These are phyloP conservation scores for Yarrowia sp. DNA, from an alignment of 805 yeast species.

Conservation along the genomic window DNA sequence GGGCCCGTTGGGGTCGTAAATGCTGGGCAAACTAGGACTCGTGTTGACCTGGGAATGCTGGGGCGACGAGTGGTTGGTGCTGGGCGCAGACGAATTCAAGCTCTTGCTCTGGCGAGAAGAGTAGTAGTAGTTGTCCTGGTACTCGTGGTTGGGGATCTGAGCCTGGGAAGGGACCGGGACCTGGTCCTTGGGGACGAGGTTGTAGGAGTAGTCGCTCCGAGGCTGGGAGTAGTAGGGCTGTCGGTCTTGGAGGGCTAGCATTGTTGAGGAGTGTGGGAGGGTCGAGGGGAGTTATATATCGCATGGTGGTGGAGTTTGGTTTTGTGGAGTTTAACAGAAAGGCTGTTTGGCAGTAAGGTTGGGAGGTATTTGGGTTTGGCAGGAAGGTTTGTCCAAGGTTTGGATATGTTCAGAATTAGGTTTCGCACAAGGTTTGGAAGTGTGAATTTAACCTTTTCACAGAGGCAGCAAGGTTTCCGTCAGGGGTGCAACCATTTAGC, in stretches of 20 bases:
- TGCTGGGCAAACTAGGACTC: not conserved
- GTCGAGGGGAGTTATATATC: not conserved
- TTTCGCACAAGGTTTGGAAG: not conserved
- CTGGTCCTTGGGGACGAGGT: conserved; percentile 20
- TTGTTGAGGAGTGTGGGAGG: not conserved
- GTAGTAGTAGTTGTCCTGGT: conserved; percentile 22
- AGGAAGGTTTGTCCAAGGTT: too few relatives aligned
- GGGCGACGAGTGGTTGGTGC: conserved; percentile 19
- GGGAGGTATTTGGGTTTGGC: too few relatives aligned
- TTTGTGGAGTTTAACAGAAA: too few relatives aligned
- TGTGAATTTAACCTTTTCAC: not conserved
- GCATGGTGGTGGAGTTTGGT: conserved; percentile 11
- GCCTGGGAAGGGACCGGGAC: not conserved
- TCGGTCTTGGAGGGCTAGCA: conserved; percentile 24
- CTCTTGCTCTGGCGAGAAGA: not conserved
- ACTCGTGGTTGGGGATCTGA: conserved; percentile 7
- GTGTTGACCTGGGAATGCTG: conserved; percentile 10
- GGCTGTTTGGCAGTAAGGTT: too few relatives aligned
- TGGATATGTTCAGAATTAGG: too few relatives aligned
- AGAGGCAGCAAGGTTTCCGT: too few relatives aligned
- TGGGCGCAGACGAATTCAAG: not conserved
- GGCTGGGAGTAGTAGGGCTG: conserved; percentile 26
- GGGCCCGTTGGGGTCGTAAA: conserved; percentile 26
- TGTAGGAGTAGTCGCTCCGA: conserved; percentile 20
- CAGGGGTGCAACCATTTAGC: not conserved